Evolutionary conservation across 2,329 filamentous ascomycete genomes (phyloP), one percentile per base, ranked within the genome.

Genomic region (Sporothrix pseudoabietina): DNA sequence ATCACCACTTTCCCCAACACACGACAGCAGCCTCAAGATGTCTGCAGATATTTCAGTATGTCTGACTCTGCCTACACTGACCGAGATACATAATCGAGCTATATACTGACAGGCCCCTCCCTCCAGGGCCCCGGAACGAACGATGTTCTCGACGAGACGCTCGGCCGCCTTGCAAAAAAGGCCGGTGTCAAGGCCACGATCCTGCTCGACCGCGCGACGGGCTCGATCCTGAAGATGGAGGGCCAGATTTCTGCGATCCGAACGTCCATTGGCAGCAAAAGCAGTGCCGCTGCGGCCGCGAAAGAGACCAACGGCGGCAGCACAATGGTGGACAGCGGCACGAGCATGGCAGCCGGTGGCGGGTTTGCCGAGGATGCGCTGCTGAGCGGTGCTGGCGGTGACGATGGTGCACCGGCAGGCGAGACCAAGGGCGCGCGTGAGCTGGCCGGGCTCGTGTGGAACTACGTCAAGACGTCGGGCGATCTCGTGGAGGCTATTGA

Each of bases 131-230:
- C 72, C n/a, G 52, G 83, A 77, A 84, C 84, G 75, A 85, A 88
- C 74, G 90, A 92, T 77, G 88, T 87, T 57, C 86, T 92, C 74
- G 87, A 89, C 71, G 87, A 89, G 84, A 83, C 88, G 75, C 87
- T 94, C 74, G 88, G 87, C 65, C 90, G 91, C 22, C 85, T 96
- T 61, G 89, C 91, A 55, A 91, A 91, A 79, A 95, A 95, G 79
- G 87, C 91, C 41, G 92, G 92, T 75, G 92, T 96, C 70, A 92
- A 92, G 80, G 92, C 91, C 77, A 92, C 92, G 72, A 86, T 96
- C 68, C 88, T 94, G 72, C 85, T 96, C 57, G 92, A 94, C 77
- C 89, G 92, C 73, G 83, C 87, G 16, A 91, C 88, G 30, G 92
- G 92, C 71, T 87, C 91, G 1, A 92, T 96, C 69, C 86, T 96